phyloP scores from a whole-genome alignment of 306 rosid genomes.

The Abrus pulchellus region DNA sequence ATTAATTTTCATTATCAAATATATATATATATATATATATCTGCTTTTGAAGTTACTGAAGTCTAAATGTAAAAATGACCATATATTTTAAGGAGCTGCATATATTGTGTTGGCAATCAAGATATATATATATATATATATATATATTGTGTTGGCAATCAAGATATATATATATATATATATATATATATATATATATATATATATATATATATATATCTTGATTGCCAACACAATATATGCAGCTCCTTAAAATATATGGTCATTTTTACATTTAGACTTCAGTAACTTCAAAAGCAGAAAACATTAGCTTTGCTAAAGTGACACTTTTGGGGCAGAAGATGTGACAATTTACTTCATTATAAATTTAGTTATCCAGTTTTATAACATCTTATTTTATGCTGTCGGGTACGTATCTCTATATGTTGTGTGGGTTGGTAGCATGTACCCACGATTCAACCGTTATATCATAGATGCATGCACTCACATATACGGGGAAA shows the following conservation, averaged over 20 bases:
- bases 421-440: too few relatives aligned
- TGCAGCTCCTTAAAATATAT: not conserved
- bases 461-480: too few relatives aligned
- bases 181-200: too few relatives aligned
- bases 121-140: not conserved
- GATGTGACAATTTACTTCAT: conserved; percentile 25
- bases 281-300: conserved; percentile 24
- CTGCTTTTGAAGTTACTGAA: conserved; percentile 24
- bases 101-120: not conserved
- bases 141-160: too few relatives aligned
- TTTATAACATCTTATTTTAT: not conserved
- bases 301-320: conserved; percentile 4
- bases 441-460: too few relatives aligned
- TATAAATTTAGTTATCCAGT: not conserved
- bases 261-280: conserved; percentile 34
- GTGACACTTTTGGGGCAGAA: conserved; percentile 20
- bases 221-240: not conserved
- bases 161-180: not conserved
- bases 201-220: too few relatives aligned
- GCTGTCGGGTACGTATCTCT: too few relatives aligned
- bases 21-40: not conserved
- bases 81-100: not conserved
- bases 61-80: conserved; percentile 33
- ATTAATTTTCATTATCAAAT: not conserved
- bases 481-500: too few relatives aligned